Evolutionary conservation across 148 eudicot genomes (phyloP), one percentile per base, ranked within the genome.

Genomic region (Euryodendron excelsum): DNA sequence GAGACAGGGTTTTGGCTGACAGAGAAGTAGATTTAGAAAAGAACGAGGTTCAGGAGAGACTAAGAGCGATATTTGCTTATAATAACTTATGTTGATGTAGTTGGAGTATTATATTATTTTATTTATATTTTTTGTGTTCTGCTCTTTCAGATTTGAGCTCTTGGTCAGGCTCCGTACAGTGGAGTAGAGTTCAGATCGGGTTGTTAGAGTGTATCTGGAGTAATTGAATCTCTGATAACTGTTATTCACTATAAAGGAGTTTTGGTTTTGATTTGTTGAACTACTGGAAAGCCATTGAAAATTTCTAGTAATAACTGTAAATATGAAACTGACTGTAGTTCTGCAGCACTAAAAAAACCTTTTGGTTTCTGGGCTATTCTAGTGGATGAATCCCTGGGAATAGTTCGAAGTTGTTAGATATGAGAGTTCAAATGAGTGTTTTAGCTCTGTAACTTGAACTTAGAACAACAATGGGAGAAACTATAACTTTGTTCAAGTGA

Each of bases 381-480:
- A 44, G 58, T 21, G 28, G 28, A 14, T 45, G 48, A 44, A 75
- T 17, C 34, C 48, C 67, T 75, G 25, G n/a, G 25, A 39, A 21
- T 23, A 15, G 23, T 13, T 58, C 14, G 27, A 23, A 33, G 60
- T 52, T 27, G 59, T 48, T 48, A 59, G 61, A 50, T 20, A 52
- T 36, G 10, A 3, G n/a, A 73, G 15, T 59, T 74, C 10, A 45
- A 56, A 59, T 73, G 47, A 13, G 28, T 39, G 53, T 18, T 45
- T 34, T n/a, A 39, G 20, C 30, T 56, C 34, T 58, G 8, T 70
- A 69, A 53, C 58, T 73, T 44, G 62, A 56, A 27, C 79, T 77
- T 18, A 6, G 53, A 52, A 25, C 69, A 39, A 76, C 14, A 79
- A 83, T 85, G 90, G 82, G 70, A 41, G 75, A 59, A 65, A 66